Conservation (phyloP, 768 basidiomycete species). For the Cystofilobasidium bisporidii region DNA sequence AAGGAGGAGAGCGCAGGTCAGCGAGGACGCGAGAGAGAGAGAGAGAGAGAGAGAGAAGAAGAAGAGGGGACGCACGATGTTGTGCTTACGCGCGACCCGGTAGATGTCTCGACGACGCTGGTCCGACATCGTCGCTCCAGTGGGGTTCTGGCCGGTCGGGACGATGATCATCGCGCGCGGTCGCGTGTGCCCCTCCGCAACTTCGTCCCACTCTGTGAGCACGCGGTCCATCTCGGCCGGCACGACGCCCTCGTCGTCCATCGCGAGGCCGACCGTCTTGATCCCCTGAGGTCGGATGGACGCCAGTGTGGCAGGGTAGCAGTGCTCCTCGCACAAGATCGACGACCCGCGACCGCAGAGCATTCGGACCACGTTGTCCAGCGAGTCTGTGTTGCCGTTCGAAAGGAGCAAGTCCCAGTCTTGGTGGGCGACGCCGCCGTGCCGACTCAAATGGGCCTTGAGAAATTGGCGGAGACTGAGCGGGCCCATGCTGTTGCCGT, state of each 20-base stretch:
- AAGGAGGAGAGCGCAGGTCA: no score
- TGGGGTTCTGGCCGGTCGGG: conserved; percentile 3
- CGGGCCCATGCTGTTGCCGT: not conserved
- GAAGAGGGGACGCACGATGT: not conserved
- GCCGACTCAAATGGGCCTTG: not conserved
- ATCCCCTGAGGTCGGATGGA: not conserved
- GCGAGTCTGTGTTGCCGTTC: not conserved
- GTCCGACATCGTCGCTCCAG: not conserved
- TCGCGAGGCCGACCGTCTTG: not conserved
- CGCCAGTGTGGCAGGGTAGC: not conserved
- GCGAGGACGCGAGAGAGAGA: no score
- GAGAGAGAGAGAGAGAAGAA: not conserved
- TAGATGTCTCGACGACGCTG: not conserved
- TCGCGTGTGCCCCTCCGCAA: not conserved
- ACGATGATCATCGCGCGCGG: not conserved
- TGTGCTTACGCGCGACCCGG: not conserved
- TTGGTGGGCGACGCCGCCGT: not conserved
- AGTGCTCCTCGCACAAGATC: not conserved
- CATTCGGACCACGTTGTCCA: conserved; percentile 7
- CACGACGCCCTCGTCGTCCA: conserved; percentile 4
- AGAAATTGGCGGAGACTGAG: not conserved
- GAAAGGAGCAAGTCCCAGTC: conserved; percentile 1
- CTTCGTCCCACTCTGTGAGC: not conserved
- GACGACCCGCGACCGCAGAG: conserved; percentile 4
- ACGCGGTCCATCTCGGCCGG: conserved; percentile 1